Base-by-base conservation (phyloP, 169 alveolate genomes). In the Cryptosporidium xiaoi region DNA sequence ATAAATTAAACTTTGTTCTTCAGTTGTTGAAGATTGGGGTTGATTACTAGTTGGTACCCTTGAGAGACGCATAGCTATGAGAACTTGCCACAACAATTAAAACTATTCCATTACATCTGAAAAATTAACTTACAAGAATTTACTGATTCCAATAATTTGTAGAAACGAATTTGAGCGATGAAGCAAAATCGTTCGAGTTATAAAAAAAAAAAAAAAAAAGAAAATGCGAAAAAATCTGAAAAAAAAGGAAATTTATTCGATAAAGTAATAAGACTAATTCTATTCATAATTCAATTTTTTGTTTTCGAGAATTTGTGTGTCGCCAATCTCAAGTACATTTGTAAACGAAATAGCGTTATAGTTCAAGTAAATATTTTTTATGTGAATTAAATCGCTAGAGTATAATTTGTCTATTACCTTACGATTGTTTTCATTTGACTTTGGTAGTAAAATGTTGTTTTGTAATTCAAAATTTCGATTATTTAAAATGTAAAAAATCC, bases 401-500 rank as follows among this genome's bases (percentile, higher is more conserved):
- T 33, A 15, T 16, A 36, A 51, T 16, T 50, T 33, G 2, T 34
- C 40, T 34, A 51, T 64, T 33, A 13, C 31, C 3, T 51, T 31
- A 15, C n/a, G 24, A 71, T 53, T 48, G 0, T 56, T 64, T 7
- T 13, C 3, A 33, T 71, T 40, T 8, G 15, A 55, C 10, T 40
- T 40, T 40, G 48, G 48, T 55, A 55, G 8, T 10, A 55, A 55
- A 10, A 27, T 55, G 1, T 20, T 55, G 33, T 55, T 20, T 20
- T 55, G 27, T 20, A 55, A 55, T 55, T 55, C 27, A 55, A 55
- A 27, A 55, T 77, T 77, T 1, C 83, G 55, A 46, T 20, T 56
- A n/a, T 48, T 60, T 27, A 77, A 20, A 24, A 77, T 77, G 40
- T 77, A 60, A 62, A 60, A 46, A 29, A 77, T 18, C 15, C 64